Base-by-base conservation (phyloP, 805 yeast genomes). In the Isabelozyma rhagii region DNA sequence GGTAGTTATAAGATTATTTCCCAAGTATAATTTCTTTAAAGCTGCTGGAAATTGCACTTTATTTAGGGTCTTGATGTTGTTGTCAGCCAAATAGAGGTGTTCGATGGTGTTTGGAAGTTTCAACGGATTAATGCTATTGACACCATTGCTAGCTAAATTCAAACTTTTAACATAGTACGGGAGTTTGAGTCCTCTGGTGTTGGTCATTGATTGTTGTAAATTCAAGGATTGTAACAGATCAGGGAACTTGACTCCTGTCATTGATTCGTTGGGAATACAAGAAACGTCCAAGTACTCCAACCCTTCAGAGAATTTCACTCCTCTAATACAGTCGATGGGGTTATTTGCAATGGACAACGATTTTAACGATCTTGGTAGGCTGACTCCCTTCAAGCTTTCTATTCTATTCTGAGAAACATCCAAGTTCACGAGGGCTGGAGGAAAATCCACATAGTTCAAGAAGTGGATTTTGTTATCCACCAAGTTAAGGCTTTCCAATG, bases 241-340 rank as follows among this genome's bases (percentile, higher is more conserved):
- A 1, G 79, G 79, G 46, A 74, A 72, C 50, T 71, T 74, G n/a
- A 74, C 65, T 1, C 78, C 77, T 0, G 77, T 68, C 79, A 74
- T 74, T 8, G 75, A 66, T 53, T 74, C 79, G 52, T 73, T 74
- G 3, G 79, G 78, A 8, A 74, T 66, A 47, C 71, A 70, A 6
- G 77, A 71, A 9, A 71, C 51, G 51, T 74, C 79, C 53, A 74
- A 60, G 51, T 64, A 63, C 42, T 59, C 59, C 36, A 74, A 52
- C 21, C 54, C 48, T 11, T 73, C 77, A 4, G 78, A 78, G 43
- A 74, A 72, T 47, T 65, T 67, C 15, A 61, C 69, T 8, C 77
- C 75, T 51, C 71, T 69, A 39, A 74, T 63, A 41, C 72, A 68
- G 45, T 74, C 78, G 13, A 74, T 72, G 2, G 79, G 78, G 54